Conservation (phyloP, 495 filamentous ascomycete genomes). For the Tuber melanosporum region DNA sequence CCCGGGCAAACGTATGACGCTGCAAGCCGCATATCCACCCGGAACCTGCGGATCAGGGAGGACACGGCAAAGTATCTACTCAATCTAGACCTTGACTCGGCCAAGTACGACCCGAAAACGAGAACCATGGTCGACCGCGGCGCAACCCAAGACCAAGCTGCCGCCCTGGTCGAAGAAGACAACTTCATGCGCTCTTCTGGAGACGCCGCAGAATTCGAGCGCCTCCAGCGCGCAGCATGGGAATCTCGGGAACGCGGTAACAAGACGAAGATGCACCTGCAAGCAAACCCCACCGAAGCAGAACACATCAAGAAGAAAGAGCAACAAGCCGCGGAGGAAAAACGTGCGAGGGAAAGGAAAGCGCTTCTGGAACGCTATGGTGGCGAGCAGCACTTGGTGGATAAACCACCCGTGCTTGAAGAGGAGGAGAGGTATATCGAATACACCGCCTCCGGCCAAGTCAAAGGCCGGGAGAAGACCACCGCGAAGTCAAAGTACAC, state of each 20-base stretch:
- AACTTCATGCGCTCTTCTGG: slow-evolving; percentile 85
- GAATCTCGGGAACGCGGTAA: slow-evolving; percentile 78
- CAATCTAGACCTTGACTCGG: slow-evolving; percentile 90
- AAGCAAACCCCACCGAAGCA: slow-evolving; percentile 92
- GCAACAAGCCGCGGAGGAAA: slow-evolving; percentile 60
- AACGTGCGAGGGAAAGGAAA: slow-evolving; percentile 61
- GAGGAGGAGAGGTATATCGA: slow-evolving; percentile 86
- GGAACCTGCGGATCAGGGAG: slow-evolving; percentile 85
- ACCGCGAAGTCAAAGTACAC: slow-evolving; percentile 78
- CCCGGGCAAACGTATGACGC: slow-evolving; percentile 70
- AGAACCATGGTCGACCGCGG: slow-evolving; percentile 87
- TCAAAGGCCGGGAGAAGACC: slow-evolving; percentile 79
- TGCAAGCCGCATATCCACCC: slow-evolving; percentile 52
- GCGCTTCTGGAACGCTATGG: slow-evolving; percentile 80
- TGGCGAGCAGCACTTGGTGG: slow-evolving; percentile 58
- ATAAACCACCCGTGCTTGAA: slow-evolving; percentile 56
- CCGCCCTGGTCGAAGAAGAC: slow-evolving; percentile 86
- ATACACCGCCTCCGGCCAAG: slow-evolving; percentile 79
- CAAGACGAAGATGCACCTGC: slow-evolving; percentile 71
- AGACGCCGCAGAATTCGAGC: slow-evolving; percentile 91
- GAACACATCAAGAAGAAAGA: slow-evolving; percentile 76
- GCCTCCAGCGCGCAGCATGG: slow-evolving; percentile 85
- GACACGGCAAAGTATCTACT: slow-evolving; percentile 98
- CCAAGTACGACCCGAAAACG: slow-evolving; percentile 97
- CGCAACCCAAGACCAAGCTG: slow-evolving; percentile 72